Conservation (phyloP, 73 alveolate species). For the Paramecium octaurelia region DNA sequence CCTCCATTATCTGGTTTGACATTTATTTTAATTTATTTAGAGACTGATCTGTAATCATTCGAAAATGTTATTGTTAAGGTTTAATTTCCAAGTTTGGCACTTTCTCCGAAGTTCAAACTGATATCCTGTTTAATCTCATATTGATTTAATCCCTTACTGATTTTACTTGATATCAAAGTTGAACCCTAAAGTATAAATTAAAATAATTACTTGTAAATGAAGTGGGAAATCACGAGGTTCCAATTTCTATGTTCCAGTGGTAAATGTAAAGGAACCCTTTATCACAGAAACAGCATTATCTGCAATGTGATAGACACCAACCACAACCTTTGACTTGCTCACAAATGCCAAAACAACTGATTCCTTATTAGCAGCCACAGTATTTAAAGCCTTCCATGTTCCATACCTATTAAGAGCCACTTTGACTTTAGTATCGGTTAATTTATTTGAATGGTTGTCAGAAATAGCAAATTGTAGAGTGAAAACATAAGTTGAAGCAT, state of each 20-base stretch:
- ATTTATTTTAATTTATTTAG: neutral
- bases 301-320: neutral
- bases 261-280: neutral
- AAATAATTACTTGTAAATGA: neutral
- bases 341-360: neutral
- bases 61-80: neutral
- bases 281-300: neutral
- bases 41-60: neutral
- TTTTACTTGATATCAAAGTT: neutral
- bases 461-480: neutral
- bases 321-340: neutral
- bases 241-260: neutral
- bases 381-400: slow-evolving; percentile 1
- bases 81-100: neutral
- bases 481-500: neutral
- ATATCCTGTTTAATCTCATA: neutral
- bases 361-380: neutral
- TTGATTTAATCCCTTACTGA: neutral
- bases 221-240: neutral
- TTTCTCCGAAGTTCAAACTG: neutral
- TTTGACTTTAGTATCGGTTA: neutral
- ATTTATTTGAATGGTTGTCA: neutral
- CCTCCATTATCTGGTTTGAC: neutral
- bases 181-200: neutral
- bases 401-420: slow-evolving; percentile 14